These are phyloP conservation scores for Sordariomycetes sp. DNA, from an alignment of 2,329 filamentous ascomycete species.

Conservation along the genomic window DNA sequence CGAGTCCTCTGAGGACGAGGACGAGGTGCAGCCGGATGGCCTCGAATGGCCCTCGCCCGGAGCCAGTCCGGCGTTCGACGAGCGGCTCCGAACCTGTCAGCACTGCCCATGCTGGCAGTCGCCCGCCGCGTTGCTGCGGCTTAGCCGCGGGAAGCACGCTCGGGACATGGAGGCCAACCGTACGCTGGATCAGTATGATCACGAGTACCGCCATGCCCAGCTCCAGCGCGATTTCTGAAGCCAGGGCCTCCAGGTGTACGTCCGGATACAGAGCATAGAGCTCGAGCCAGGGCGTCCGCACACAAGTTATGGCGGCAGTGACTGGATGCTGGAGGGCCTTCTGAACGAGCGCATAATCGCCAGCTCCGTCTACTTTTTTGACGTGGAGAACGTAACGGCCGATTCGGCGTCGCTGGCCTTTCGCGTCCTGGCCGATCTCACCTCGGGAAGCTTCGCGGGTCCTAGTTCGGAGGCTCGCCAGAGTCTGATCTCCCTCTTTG, in stretches of 20 bases:
- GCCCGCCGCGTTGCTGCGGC: background rate
- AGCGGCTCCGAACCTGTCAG: background rate
- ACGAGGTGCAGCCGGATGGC: background rate
- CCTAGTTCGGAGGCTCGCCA: background rate
- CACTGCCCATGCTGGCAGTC: background rate
- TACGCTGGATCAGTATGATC: background rate
- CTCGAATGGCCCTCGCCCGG: background rate
- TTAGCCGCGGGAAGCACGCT: background rate
- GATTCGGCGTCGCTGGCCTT: background rate
- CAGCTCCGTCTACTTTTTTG: conserved; percentile 1
- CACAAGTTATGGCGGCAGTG: background rate
- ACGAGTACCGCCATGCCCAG: background rate
- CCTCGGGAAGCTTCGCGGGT: background rate
- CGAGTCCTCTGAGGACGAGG: background rate
- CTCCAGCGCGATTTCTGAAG: background rate
- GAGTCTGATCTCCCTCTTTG: background rate
- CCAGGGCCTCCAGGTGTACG: background rate
- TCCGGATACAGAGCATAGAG: conserved; percentile 2
- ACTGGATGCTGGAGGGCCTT: background rate
- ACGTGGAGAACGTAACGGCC: background rate
- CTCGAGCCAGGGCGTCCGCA: background rate
- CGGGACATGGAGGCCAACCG: background rate
- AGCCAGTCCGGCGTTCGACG: background rate
- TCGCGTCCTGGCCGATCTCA: background rate
- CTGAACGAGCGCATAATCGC: conserved; percentile 5